Evolutionary conservation across 2,329 filamentous ascomycete species (phyloP), one percentile per base, ranked within the genome.

Genomic region (Fusarium sororula): DNA sequence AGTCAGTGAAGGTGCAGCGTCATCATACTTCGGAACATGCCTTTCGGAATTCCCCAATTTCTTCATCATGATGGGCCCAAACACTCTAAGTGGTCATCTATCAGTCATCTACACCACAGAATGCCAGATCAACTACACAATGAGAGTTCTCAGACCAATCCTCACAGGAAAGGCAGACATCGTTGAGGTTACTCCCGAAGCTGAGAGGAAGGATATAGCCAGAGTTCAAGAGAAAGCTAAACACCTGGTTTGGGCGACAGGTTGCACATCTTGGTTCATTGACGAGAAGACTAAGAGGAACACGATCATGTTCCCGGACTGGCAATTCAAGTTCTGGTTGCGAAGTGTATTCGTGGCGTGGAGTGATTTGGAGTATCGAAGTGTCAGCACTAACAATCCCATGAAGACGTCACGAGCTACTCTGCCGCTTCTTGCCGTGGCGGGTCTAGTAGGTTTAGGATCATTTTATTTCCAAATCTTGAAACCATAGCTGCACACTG

Each of bases 201-300:
- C 78, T 0, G 77, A 80, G 54, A 47, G 55, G n/a, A 45, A 24
- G 14, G 78, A 80, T 13, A 69, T 78, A 14, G 62, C 64, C 3
- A 83, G 78, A 75, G 83, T 86, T 35, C 84, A 88, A 56, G 51
- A 72, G 1, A 81, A 82, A 58, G 82, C 84, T 0, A 84, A 80
- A 51, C 79, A 80, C 41, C 75, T 88, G 2, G 87, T 89, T 2
- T 89, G 85, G 85, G 78, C 82, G 0, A 83, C 82, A 4, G 87
- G 87, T 1, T 89, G 87, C 69, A 84, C 83, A 3, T 85, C 83
- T n/a, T 89, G 87, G 87, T 86, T 83, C 7, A 80, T 89, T 5
- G 84, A 89, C 65, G 78, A 80, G 0, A 82, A 81, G 51, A 86
- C 85, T 0, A 83, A 83, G 1, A 80, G 84, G 53, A 89, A 89